These are phyloP conservation scores for Ophiocordyceps australis DNA, from an alignment of 2,329 filamentous ascomycete species.

Conservation along the genomic window DNA sequence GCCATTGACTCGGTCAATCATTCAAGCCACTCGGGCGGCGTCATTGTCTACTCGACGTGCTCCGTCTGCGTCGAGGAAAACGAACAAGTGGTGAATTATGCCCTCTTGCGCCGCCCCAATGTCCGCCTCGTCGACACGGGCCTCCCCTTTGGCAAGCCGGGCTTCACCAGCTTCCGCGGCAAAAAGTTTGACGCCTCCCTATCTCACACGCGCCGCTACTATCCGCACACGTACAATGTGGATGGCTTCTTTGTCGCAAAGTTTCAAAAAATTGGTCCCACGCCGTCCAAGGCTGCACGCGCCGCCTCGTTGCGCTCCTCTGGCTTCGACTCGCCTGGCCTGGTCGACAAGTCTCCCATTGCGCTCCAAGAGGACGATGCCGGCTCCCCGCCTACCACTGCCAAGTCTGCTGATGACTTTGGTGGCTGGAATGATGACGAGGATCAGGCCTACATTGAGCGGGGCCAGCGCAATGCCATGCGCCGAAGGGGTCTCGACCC, in stretches of 20 bases:
- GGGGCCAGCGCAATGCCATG: slow-evolving; percentile 55
- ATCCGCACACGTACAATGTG: slow-evolving; percentile 84
- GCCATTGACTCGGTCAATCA: slow-evolving; percentile 95
- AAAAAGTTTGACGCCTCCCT: slow-evolving; percentile 82
- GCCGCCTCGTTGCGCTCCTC: too few species aligned
- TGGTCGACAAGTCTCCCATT: slow-evolving; percentile 55
- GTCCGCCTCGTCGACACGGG: slow-evolving; percentile 86
- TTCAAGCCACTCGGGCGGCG: slow-evolving; percentile 78
- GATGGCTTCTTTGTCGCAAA: slow-evolving; percentile 98
- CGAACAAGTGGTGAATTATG: slow-evolving; percentile 87
- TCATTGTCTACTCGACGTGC: slow-evolving; percentile 93
- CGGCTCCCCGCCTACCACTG: too few species aligned
- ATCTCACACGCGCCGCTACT: slow-evolving; percentile 69
- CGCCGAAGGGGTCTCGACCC: slow-evolving; percentile 60
- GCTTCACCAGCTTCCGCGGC: slow-evolving; percentile 78
- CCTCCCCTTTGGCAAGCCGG: slow-evolving; percentile 76
- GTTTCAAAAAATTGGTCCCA: slow-evolving; percentile 79
- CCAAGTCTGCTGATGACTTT: slow-evolving; percentile 34
- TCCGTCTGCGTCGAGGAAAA: slow-evolving; percentile 82
- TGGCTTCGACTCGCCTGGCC: slow-evolving; percentile 20
- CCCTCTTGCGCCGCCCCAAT: slow-evolving; percentile 78
- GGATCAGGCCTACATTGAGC: slow-evolving; percentile 53
- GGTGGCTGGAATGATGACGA: slow-evolving; percentile 59
- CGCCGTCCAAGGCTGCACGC: slow-evolving; percentile 31
- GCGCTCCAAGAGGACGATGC: slow-evolving; percentile 25